Percentiles rank a stretch among this genome's conserved stretches.
These are phyloP conservation scores for Spathaspora jeffriesii DNA, from an alignment of 1,139 yeast genomes.

Conservation along the genomic window DNA sequence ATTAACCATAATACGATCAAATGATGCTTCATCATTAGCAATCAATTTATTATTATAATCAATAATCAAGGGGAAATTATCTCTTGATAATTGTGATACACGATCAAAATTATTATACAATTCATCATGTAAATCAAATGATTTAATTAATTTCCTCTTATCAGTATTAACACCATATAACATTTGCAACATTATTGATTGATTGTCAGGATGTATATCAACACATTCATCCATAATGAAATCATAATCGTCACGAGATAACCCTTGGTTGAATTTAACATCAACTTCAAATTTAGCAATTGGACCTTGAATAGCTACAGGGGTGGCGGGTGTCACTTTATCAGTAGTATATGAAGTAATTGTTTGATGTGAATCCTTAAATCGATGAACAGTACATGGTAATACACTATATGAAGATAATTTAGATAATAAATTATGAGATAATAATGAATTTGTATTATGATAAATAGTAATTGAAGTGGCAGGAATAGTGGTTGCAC, in stretches of 20 bases:
- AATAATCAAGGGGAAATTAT: slow-evolving; percentile 45
- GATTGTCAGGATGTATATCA: slow-evolving; percentile 47
- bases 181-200: slow-evolving; percentile 25
- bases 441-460: slow-evolving; percentile 25
- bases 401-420: slow-evolving; percentile 20
- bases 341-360: slow-evolving; percentile 6
- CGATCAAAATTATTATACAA: slow-evolving; percentile 9
- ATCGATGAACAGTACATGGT: slow-evolving; percentile 22
- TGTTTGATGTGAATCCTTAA: slow-evolving; percentile 8
- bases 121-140: slow-evolving; percentile 12
- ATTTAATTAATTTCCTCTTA: slow-evolving; percentile 13
- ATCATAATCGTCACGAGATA: slow-evolving; percentile 31
- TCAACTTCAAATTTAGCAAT: slow-evolving; percentile 24
- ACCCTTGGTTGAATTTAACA: slow-evolving; percentile 23
- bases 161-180: slow-evolving; percentile 15
- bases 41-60: slow-evolving; percentile 56
- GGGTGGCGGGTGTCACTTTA: not conserved
- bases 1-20: slow-evolving; percentile 45
- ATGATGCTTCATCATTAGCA: slow-evolving; percentile 49
- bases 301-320: not conserved
- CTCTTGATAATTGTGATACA: slow-evolving; percentile 9
- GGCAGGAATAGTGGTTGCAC: not conserved
- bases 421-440: slow-evolving; percentile 27
- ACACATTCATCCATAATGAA: slow-evolving; percentile 37
- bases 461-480: slow-evolving; percentile 31